Conservation (phyloP, 139 green algal species). For the Pseudopediastrum boryanum region DNA sequence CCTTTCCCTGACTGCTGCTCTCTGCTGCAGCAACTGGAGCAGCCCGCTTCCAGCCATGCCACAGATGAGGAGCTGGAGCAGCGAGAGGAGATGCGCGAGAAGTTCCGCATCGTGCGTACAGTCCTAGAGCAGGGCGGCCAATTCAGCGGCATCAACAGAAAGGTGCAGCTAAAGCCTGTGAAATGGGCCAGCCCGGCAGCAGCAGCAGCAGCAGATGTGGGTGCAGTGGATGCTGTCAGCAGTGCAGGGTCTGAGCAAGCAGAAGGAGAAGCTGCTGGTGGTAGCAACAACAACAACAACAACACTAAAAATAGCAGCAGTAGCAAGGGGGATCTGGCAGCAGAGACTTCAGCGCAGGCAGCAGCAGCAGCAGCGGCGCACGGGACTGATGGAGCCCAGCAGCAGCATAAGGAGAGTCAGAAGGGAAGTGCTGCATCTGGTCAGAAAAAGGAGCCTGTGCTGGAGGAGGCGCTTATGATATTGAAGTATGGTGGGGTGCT, state of each 20-base stretch:
- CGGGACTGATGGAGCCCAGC: too few species aligned
- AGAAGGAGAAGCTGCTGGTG: too few species aligned
- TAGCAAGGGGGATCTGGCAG: not conserved
- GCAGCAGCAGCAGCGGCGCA: constrained; percentile 28
- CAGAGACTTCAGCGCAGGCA: not conserved
- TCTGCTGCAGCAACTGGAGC: constrained; percentile 14
- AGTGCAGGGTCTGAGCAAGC: too few species aligned
- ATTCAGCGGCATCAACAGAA: constrained; percentile 97
- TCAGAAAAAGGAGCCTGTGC: constrained; percentile 51
- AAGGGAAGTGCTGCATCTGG: too few species aligned
- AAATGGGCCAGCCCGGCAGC: constrained; percentile 38
- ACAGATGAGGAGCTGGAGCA: constrained; percentile 13
- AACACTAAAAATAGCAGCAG: not conserved
- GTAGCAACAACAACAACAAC: not conserved
- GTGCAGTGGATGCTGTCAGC: too few species aligned
- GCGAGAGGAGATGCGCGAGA: constrained; percentile 80
- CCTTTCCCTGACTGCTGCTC: too few species aligned
- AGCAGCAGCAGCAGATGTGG: constrained; percentile 7
- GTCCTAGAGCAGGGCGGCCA: constrained; percentile 70
- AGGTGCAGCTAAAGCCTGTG: constrained; percentile 97
- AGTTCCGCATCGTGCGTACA: constrained; percentile 87
- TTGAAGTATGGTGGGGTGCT: constrained; percentile 67
- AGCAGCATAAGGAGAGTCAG: constrained; percentile 47
- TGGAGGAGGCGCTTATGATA: constrained; percentile 51
- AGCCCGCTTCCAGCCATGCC: not conserved